Evolutionary conservation across 2,329 filamentous ascomycete species (phyloP), one percentile per base, ranked within the genome.

Genomic region (Fusarium kyushuense): DNA sequence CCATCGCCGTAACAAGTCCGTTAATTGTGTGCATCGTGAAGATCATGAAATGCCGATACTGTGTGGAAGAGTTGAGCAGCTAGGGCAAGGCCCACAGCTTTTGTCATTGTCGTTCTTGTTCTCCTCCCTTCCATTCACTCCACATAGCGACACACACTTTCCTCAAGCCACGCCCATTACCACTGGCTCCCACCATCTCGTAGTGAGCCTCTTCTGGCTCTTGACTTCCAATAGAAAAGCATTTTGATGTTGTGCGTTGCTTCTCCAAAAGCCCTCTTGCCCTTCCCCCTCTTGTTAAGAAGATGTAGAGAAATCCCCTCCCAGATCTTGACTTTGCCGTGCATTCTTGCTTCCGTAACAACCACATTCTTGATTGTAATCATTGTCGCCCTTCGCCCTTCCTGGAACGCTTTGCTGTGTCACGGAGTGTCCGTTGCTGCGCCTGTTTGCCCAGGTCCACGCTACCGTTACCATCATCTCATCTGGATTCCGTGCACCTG

Each of bases 111-210:
- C 72, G 70, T 74, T 56, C 58, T 63, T 54, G 56, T 74, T 74
- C 72, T 74, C 68, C 72, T 74, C 72, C 72, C 70, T 74, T 74
- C 72, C 66, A 74, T 74, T 64, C 71, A 70, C 69, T 65, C 71
- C 71, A 73, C 71, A 72, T 62, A 49, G 62, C 67, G 56, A 63
- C 65, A 74, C 66, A 58, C 71, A 67, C 61, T 65, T 68, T 67
- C 58, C 55, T 59, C 46, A 56, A 57, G 56, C 65, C 71, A 71
- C 71, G 29, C 72, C 69, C 69, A 63, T 64, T 61, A 58, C 54
- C 46, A 46, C 51, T 54, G 60, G 52, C 71, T 67, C 64, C 61
- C 62, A 67, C 61, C 58, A 58, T 54, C 62, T 63, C 41, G 54
- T 62, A 61, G 62, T 52, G 57, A 61, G 60, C 68, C 58, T 66